These are phyloP conservation scores for Ganoderma leucocontextum DNA, from an alignment of 1,284 basidiomycete species.

Conservation along the genomic window DNA sequence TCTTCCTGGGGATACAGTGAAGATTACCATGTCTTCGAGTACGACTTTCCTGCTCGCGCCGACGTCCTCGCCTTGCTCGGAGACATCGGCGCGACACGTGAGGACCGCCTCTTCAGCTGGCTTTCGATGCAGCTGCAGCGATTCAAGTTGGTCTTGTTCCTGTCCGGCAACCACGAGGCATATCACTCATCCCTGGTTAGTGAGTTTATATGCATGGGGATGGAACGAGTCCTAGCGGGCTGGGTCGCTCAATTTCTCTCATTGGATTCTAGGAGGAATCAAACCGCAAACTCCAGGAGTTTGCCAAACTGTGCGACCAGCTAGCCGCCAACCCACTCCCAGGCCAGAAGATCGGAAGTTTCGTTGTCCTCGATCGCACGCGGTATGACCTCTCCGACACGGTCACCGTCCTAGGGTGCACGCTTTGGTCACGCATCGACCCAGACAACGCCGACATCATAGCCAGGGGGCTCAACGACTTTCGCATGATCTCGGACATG, in stretches of 20 bases:
- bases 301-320: conserved; percentile 17
- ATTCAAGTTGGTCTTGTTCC: conserved; percentile 46
- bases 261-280: conserved; percentile 23
- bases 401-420: conserved; percentile 50
- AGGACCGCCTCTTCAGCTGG: conserved; percentile 47
- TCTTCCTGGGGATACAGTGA: background rate
- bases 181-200: conserved; percentile 36
- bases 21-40: conserved; percentile 31
- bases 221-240: too few species aligned
- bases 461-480: conserved; percentile 41
- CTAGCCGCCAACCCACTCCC: background rate
- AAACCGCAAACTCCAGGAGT: conserved; percentile 16
- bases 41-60: conserved; percentile 42
- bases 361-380: conserved; percentile 47
- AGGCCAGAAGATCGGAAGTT: conserved; percentile 34
- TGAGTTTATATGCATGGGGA: background rate
- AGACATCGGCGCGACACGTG: conserved; percentile 46
- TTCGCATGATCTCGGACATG: conserved; percentile 43
- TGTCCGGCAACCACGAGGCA: conserved; percentile 47
- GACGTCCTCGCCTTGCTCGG: conserved; percentile 48
- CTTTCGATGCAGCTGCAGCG: conserved; percentile 41
- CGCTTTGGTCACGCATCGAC: conserved; percentile 48
- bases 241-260: background rate
- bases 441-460: conserved; percentile 40
- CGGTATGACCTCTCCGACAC: conserved; percentile 45